Percentiles rank a stretch among this genome's conserved stretches.
Conservation (phyloP, 176 grass and related monocot species). For the Rhynchospora tenuis region DNA sequence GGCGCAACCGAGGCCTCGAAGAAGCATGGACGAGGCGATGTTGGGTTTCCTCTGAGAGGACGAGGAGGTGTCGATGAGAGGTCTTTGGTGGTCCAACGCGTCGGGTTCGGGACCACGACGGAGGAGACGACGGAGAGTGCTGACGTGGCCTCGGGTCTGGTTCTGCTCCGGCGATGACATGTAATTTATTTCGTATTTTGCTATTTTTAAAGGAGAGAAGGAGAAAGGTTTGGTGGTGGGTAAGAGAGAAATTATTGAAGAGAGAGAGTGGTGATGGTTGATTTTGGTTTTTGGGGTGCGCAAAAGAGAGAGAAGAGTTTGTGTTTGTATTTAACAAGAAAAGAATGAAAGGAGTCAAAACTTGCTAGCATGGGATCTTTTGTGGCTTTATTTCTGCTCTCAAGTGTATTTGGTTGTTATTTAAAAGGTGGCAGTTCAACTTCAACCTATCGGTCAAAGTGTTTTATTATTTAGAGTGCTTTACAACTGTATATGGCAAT, state of each 20-base stretch:
- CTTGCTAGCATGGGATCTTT: neutral
- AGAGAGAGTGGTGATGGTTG: slow-evolving; percentile 7
- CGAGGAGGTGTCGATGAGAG: slow-evolving; percentile 17
- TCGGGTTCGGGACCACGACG: neutral
- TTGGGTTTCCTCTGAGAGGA: slow-evolving; percentile 14
- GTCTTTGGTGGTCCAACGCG: neutral
- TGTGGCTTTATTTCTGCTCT: neutral
- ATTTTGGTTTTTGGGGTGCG: neutral
- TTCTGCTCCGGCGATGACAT: slow-evolving; percentile 18
- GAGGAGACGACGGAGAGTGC: slow-evolving; percentile 9
- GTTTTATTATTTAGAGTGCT: neutral
- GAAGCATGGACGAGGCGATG: slow-evolving; percentile 40
- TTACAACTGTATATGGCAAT: neutral
- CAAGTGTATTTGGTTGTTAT: neutral
- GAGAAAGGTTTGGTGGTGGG: neutral
- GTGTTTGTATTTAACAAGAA: slow-evolving; percentile 19
- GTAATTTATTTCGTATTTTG: neutral
- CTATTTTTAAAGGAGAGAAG: neutral
- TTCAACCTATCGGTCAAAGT: neutral
- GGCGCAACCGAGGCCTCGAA: slow-evolving; percentile 71
- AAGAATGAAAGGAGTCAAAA: neutral
- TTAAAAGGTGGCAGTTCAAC: neutral
- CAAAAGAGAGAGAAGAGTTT: neutral
- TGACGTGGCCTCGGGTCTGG: slow-evolving; percentile 9
- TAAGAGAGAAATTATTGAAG: neutral